phyloP scores from a whole-genome alignment of 495 filamentous ascomycete genomes.

The Penicillium ucsense region DNA sequence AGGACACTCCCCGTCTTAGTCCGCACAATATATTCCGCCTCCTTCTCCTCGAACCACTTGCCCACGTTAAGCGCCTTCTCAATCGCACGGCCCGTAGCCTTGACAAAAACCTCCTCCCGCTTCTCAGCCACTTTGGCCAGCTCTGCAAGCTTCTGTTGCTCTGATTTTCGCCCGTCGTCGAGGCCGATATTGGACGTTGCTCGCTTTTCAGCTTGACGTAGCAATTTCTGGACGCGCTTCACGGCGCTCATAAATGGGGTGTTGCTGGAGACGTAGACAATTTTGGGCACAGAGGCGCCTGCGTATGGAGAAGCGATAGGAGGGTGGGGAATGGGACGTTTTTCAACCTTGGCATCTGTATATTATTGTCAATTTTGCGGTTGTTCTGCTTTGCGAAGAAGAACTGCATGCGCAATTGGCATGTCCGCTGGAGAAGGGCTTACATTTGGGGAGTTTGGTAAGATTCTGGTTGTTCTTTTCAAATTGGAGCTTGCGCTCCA shows the following conservation, averaged over 20 bases:
- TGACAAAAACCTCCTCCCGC: slow-evolving; percentile 57
- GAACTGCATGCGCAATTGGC: too few relatives aligned
- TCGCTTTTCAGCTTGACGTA: slow-evolving; percentile 55
- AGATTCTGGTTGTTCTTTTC: slow-evolving; percentile 33
- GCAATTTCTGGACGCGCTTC: slow-evolving; percentile 67
- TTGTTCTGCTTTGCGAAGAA: not conserved
- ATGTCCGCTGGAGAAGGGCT: not conserved
- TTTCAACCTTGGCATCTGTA: slow-evolving; percentile 40
- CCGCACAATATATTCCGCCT: slow-evolving; percentile 42
- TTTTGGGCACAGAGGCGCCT: slow-evolving; percentile 41
- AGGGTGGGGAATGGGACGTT: slow-evolving; percentile 65
- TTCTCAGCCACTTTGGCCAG: slow-evolving; percentile 30
- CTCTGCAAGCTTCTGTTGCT: slow-evolving; percentile 26
- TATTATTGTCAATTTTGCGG: slow-evolving; percentile 6
- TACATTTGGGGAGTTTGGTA: slow-evolving; percentile 31
- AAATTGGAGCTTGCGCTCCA: slow-evolving; percentile 27
- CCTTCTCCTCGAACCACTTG: slow-evolving; percentile 51
- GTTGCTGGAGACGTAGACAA: slow-evolving; percentile 67
- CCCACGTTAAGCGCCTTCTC: slow-evolving; percentile 56
- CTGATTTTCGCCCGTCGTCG: slow-evolving; percentile 29
- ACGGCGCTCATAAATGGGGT: slow-evolving; percentile 77
- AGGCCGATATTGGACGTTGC: slow-evolving; percentile 33
- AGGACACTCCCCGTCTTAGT: slow-evolving; percentile 55
- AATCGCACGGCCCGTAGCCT: slow-evolving; percentile 75
- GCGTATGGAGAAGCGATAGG: slow-evolving; percentile 49